phyloP scores from a whole-genome alignment of 805 yeast genomes.

The Pichia eremophila region DNA sequence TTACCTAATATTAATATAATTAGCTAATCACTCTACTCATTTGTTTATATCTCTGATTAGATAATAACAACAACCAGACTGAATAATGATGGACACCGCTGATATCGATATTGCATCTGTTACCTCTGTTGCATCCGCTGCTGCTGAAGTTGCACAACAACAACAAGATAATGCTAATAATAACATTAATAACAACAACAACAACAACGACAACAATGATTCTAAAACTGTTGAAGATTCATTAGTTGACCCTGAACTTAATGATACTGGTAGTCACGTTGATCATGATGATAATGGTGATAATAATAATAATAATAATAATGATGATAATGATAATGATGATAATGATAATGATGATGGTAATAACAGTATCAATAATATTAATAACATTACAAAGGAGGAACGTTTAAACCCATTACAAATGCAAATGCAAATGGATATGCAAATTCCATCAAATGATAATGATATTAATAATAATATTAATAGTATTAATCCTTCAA shows the following conservation, averaged over 20 bases:
- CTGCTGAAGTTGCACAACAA: slow-evolving; percentile 19
- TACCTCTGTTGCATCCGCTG: slow-evolving; percentile 29
- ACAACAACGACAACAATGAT: background rate
- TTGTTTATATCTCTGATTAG: too few relatives aligned
- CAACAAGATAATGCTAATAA: background rate
- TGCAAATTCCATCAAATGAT: background rate
- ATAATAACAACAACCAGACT: too few relatives aligned
- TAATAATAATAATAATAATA: background rate
- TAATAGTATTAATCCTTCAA: too few relatives aligned
- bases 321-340: background rate
- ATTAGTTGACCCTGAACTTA: slow-evolving; percentile 5
- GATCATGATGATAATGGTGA: background rate
- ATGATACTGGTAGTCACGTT: background rate
- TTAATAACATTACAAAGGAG: background rate
- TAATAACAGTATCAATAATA: background rate
- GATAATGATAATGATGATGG: background rate
- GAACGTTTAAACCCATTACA: background rate
- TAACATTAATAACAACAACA: too few relatives aligned
- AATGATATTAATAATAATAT: too few relatives aligned
- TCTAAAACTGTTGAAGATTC: background rate
- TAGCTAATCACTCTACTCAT: background rate
- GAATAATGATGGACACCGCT: background rate
- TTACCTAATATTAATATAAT: background rate
- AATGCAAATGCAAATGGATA: background rate
- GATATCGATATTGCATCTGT: background rate